A percentile compares a stretch with the other conserved stretches of the same genome.
phyloP scores from a whole-genome alignment of 2,329 filamentous ascomycete genomes.

The Trichoderma endophyticum region DNA sequence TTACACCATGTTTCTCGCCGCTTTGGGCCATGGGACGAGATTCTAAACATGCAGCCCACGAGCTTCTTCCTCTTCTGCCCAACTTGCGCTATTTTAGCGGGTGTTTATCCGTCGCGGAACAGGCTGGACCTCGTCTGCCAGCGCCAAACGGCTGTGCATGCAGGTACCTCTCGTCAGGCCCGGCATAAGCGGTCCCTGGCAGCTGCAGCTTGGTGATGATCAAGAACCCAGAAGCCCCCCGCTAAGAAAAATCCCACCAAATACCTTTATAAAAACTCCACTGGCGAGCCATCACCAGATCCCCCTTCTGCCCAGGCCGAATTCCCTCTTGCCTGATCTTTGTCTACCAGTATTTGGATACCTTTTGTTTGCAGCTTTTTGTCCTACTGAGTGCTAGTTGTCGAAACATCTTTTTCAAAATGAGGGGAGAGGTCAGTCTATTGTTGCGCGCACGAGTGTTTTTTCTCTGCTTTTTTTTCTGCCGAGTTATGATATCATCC shows the following conservation, averaged over 20 bases:
- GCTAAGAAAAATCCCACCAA: conserved; percentile 6
- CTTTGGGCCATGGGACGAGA: neutral
- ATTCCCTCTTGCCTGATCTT: conserved; percentile 25
- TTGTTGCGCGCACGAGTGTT: neutral
- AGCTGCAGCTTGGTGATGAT: neutral
- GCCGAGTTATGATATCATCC: conserved; percentile 1
- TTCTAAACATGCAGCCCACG: neutral
- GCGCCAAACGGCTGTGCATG: neutral
- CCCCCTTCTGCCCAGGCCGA: conserved; percentile 23
- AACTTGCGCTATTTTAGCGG: conserved; percentile 15
- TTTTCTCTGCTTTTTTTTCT: conserved; percentile 3
- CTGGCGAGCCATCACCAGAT: conserved; percentile 35
- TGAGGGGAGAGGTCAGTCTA: conserved; percentile 56
- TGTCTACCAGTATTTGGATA: conserved; percentile 15
- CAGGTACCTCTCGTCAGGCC: conserved; percentile 7
- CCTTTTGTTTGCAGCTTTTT: neutral
- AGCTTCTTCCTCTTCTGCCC: neutral
- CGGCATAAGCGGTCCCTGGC: neutral
- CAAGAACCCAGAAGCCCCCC: neutral
- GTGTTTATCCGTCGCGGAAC: neutral
- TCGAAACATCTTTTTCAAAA: conserved; percentile 31
- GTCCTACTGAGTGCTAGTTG: neutral
- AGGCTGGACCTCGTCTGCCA: neutral
- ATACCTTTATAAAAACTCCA: conserved; percentile 8
- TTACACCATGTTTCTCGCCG: neutral